phyloP scores from a whole-genome alignment of 129 eudicot species.

The sunflower (Helianthus annuus) region HanXRQr2.0-SUNRISE NC_035448.2:41221-41720 shows the following conservation, averaged over 20 bases:
- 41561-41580: not conserved
- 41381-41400: not conserved
- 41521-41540: no score
- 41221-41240: constrained; percentile 89
- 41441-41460: no score
- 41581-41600: not conserved
- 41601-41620: not conserved
- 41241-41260: constrained; percentile 69
- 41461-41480: no score
- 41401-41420: no score
- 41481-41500: no score
- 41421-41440: not conserved
- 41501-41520: no score
- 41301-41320: constrained; percentile 68
- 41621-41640: not conserved
- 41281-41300: constrained; percentile 65
- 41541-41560: no score
- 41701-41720: constrained; percentile 12
- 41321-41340: constrained; percentile 4
- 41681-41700: no score
- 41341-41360: not conserved
- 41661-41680: no score
- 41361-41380: not conserved
- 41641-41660: not conserved
- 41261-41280: constrained; percentile 83